These are phyloP conservation scores for Trapa incisa DNA, from an alignment of 345 rosid genomes.

Conservation along the genomic window DNA sequence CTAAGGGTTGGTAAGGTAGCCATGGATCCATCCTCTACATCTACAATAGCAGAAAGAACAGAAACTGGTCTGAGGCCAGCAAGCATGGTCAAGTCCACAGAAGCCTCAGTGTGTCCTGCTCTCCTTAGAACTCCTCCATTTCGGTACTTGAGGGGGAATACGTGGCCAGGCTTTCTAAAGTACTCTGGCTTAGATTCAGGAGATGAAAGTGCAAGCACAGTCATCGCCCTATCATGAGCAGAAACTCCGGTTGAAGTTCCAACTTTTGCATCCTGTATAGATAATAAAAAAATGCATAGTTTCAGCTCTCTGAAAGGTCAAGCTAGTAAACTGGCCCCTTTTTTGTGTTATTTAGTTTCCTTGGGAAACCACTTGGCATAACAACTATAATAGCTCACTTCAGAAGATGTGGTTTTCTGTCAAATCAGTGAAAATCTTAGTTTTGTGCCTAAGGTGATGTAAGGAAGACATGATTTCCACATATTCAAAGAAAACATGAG, in stretches of 20 bases:
- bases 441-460: not conserved
- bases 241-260: constrained; percentile 69
- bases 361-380: too few relatives aligned
- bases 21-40: constrained; percentile 58
- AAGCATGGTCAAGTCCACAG: constrained; percentile 52
- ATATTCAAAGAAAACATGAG: not conserved
- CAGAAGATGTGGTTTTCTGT: not conserved
- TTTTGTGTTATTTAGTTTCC: too few relatives aligned
- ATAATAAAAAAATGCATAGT: not conserved
- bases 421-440: not conserved
- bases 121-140: constrained; percentile 80
- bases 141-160: constrained; percentile 79
- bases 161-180: constrained; percentile 80
- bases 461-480: not conserved
- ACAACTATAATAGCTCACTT: too few relatives aligned
- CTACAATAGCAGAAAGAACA: constrained; percentile 55
- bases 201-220: constrained; percentile 61
- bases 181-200: constrained; percentile 45
- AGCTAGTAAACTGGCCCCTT: too few relatives aligned
- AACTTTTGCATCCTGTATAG: constrained; percentile 44
- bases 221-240: constrained; percentile 61
- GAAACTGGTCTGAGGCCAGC: constrained; percentile 56
- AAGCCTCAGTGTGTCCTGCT: constrained; percentile 88
- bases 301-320: too few relatives aligned
- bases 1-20: constrained; percentile 38